Conservation (phyloP, 2,329 filamentous ascomycete species). For the Monilinia laxa region DNA sequence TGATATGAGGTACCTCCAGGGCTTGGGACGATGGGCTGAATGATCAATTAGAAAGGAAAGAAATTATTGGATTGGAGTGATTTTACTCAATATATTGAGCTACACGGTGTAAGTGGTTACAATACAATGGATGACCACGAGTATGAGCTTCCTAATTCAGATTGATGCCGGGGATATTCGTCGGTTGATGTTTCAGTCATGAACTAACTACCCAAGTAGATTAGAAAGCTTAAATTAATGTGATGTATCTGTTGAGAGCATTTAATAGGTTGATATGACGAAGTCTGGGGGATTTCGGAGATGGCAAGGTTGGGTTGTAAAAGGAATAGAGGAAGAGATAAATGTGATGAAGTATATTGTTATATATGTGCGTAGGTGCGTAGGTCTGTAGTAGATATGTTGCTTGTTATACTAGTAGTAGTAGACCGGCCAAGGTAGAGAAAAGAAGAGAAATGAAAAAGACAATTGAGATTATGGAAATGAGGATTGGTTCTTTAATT, state of each 20-base stretch:
- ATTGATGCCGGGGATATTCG: constrained; percentile 18
- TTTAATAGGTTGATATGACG: neutral
- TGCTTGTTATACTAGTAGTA: neutral
- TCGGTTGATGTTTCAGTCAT: constrained; percentile 16
- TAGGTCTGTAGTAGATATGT: no score
- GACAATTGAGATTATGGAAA: neutral
- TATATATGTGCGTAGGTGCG: no score
- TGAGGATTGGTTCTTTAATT: neutral
- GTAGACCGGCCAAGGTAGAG: neutral
- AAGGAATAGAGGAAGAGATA: no score
- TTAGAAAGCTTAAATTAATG: constrained; percentile 21
- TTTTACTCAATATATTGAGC: neutral
- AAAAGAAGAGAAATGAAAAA: no score
- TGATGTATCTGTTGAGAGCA: constrained; percentile 10
- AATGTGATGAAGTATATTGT: no score
- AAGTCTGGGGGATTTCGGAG: neutral
- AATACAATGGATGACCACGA: no score
- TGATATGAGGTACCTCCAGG: neutral
- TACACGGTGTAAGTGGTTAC: neutral
- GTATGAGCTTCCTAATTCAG: constrained; percentile 22
- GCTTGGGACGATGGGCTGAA: neutral
- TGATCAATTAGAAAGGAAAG: constrained; percentile 8
- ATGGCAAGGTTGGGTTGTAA: neutral
- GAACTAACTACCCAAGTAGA: neutral
- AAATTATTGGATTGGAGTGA: neutral